These are phyloP conservation scores for Elaeis guineensis DNA, from an alignment of 176 grass and related monocot species.

Conservation along the genomic window DNA sequence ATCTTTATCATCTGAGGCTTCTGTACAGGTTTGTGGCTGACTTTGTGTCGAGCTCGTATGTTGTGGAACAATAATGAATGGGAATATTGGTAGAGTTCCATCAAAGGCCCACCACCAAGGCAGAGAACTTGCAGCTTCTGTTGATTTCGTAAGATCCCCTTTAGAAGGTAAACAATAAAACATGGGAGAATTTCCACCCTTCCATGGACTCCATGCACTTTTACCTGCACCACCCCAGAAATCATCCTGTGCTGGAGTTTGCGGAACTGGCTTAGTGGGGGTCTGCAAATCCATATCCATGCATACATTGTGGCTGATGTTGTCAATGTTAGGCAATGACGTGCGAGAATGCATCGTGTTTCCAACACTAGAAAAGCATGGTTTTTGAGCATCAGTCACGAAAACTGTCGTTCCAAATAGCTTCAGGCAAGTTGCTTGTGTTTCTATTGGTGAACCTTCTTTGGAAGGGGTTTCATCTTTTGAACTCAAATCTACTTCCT, in stretches of 20 bases:
- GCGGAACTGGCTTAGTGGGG: neutral
- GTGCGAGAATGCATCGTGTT: neutral
- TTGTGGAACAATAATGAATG: conserved; percentile 6
- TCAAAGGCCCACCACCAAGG: conserved; percentile 33
- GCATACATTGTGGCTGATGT: neutral
- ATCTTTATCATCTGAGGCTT: conserved; percentile 16
- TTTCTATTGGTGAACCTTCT: conserved; percentile 29
- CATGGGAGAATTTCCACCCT: conserved; percentile 23
- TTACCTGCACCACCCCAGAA: neutral
- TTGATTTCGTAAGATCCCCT: neutral
- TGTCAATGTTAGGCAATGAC: neutral
- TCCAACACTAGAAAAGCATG: conserved; percentile 5
- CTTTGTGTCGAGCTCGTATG: neutral
- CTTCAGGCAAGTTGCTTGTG: conserved; percentile 59
- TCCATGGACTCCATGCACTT: neutral
- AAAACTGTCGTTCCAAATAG: conserved; percentile 78
- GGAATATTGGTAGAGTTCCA: conserved; percentile 8
- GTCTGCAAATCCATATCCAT: neutral
- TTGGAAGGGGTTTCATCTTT: conserved; percentile 22
- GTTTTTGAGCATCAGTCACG: conserved; percentile 36
- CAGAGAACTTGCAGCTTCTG: conserved; percentile 19
- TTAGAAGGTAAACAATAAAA: conserved; percentile 12
- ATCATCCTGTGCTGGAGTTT: neutral
- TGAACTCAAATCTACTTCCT: conserved; percentile 32
- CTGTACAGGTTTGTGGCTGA: neutral